phyloP scores from a whole-genome alignment of 768 basidiomycete genomes.

The Xerocomellus amylosporus region DNA sequence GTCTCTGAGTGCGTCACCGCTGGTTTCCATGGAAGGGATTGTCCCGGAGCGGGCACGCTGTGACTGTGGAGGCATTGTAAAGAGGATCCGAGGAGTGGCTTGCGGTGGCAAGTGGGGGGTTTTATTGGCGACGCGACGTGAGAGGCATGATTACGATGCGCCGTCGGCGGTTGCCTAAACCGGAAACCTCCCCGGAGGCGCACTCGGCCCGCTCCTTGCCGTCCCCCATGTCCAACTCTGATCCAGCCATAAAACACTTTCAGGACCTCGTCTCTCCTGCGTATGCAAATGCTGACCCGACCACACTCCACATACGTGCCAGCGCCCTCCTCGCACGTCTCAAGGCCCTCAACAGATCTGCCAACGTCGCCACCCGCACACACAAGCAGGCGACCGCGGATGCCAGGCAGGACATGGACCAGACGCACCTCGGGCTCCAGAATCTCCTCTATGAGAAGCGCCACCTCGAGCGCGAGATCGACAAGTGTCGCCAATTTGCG shows the following conservation, averaged over 20 bases:
- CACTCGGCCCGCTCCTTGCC: conserved; percentile 8
- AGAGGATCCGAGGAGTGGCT: not conserved
- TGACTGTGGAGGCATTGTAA: conserved; percentile 32
- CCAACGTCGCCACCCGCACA: conserved; percentile 65
- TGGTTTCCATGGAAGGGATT: conserved; percentile 86
- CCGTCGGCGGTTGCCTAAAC: conserved; percentile 17
- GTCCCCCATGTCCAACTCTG: conserved; percentile 32
- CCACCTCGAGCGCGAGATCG: conserved; percentile 87
- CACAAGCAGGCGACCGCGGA: conserved; percentile 72
- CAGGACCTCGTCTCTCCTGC: conserved; percentile 58
- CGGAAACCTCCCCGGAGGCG: not conserved
- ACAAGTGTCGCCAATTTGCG: conserved; percentile 92
- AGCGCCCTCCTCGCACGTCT: conserved; percentile 77
- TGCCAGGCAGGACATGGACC: conserved; percentile 86
- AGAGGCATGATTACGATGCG: conserved; percentile 10
- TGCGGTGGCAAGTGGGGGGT: not conserved
- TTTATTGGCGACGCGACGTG: conserved; percentile 27
- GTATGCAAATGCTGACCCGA: conserved; percentile 42
- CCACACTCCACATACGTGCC: conserved; percentile 58
- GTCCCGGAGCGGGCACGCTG: conserved; percentile 68
- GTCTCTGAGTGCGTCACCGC: conserved; percentile 69
- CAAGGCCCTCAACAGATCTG: conserved; percentile 73
- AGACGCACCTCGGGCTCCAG: conserved; percentile 81
- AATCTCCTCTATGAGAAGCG: conserved; percentile 87
- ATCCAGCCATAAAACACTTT: conserved; percentile 58